Conservation (phyloP, 2,329 filamentous ascomycete genomes). For the Beauveria medogensis region DNA sequence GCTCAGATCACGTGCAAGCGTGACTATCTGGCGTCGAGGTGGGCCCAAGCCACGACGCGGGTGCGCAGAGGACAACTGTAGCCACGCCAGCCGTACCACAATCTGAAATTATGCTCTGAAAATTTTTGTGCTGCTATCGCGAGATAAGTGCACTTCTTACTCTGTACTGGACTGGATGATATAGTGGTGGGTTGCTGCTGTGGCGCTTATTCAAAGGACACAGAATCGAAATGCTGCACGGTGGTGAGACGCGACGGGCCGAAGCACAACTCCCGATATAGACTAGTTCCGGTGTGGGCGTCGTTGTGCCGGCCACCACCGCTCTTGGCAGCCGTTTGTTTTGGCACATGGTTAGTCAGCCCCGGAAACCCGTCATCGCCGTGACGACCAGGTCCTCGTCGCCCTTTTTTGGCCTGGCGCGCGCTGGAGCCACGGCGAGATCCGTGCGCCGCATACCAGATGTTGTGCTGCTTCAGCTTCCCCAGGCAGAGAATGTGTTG, state of each 20-base stretch:
- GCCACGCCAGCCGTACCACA: background rate
- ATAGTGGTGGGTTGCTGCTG: background rate
- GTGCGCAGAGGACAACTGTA: background rate
- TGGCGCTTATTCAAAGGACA: background rate
- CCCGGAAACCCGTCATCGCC: constrained; percentile 24
- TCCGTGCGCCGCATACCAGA: constrained; percentile 10
- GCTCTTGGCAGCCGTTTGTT: background rate
- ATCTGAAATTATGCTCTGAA: background rate
- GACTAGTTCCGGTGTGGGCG: background rate
- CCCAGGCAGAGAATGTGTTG: background rate
- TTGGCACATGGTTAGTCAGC: background rate
- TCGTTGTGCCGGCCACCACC: background rate
- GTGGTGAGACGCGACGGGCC: constrained; percentile 10
- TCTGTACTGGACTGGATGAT: rapidly evolving
- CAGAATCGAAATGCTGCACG: background rate
- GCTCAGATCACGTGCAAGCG: background rate
- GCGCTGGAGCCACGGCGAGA: background rate
- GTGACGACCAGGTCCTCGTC: constrained; percentile 22
- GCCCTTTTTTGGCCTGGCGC: background rate
- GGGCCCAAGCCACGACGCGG: background rate
- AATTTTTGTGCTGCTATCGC: background rate
- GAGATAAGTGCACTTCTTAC: background rate
- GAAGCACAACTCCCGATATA: background rate
- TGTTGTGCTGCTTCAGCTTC: background rate
- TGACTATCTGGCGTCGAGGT: background rate